These are phyloP conservation scores for Erysimum cheiri DNA, from an alignment of 441 rosid species.

Conservation along the genomic window DNA sequence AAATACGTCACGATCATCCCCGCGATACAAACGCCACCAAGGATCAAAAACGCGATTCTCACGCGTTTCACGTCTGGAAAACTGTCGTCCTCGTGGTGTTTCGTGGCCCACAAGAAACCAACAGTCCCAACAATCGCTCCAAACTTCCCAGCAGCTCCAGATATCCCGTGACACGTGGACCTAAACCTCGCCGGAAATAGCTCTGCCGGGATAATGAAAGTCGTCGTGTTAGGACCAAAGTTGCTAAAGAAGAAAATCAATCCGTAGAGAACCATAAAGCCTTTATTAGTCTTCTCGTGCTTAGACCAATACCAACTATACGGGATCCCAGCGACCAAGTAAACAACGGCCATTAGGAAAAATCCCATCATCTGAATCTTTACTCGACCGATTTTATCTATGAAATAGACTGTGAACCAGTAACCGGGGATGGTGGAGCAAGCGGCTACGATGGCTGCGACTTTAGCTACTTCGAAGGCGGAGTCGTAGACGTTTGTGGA, in stretches of 20 bases:
- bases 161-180: slow-evolving; percentile 80
- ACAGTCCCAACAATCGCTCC: slow-evolving; percentile 74
- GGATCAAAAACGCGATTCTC: slow-evolving; percentile 47
- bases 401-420: slow-evolving; percentile 60
- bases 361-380: slow-evolving; percentile 71
- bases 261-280: slow-evolving; percentile 57
- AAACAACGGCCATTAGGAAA: slow-evolving; percentile 59
- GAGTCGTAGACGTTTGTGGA: slow-evolving; percentile 46
- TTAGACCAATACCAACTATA: slow-evolving; percentile 49
- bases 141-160: slow-evolving; percentile 72
- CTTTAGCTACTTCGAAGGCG: slow-evolving; percentile 49
- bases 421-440: slow-evolving; percentile 75
- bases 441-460: slow-evolving; percentile 58
- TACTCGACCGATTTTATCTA: slow-evolving; percentile 67
- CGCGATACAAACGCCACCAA: slow-evolving; percentile 59
- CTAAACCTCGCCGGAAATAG: slow-evolving; percentile 82
- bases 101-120: slow-evolving; percentile 60
- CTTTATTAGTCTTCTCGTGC: slow-evolving; percentile 28
- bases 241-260: slow-evolving; percentile 70
- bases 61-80: slow-evolving; percentile 41
- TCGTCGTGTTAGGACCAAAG: slow-evolving; percentile 84
- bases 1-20: slow-evolving; percentile 60
- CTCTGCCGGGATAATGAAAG: slow-evolving; percentile 80
- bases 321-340: slow-evolving; percentile 59
- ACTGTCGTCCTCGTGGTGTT: background rate